Evolutionary conservation across 2,329 filamentous ascomycete genomes (phyloP).

Genomic region (Acarospora socialis): DNA sequence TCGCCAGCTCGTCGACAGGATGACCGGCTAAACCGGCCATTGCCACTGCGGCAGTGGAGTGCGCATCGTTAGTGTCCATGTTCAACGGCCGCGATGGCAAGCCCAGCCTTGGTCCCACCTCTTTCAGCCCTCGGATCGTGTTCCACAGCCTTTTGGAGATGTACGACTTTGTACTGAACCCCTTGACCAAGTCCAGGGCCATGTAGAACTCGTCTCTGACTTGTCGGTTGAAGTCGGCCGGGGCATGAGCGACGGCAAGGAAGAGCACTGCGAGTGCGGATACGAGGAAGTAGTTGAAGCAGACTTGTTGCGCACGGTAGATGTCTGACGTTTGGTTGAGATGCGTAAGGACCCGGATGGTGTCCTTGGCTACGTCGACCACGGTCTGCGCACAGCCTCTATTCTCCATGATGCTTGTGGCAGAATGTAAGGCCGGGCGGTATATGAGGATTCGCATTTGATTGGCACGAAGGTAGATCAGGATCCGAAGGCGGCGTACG

Average conservation of each 20-base stretch:
- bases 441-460: constrained; percentile 85
- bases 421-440: constrained; percentile 72
- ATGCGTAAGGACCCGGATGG: constrained; percentile 44
- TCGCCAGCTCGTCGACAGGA: constrained; percentile 41
- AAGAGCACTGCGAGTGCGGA: constrained; percentile 50
- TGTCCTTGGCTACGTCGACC: constrained; percentile 51
- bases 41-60: constrained; percentile 47
- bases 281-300: constrained; percentile 54
- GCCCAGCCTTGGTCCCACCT: constrained; percentile 47
- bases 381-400: constrained; percentile 56
- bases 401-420: constrained; percentile 68
- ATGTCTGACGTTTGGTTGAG: constrained; percentile 49
- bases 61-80: constrained; percentile 36
- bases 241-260: constrained; percentile 49
- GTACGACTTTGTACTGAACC: constrained; percentile 46
- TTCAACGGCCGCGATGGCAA: constrained; percentile 24
- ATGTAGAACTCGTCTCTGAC: constrained; percentile 55
- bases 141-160: constrained; percentile 50
- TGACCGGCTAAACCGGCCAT: constrained; percentile 53
- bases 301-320: constrained; percentile 47
- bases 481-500: constrained; percentile 59
- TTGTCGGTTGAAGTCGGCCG: constrained; percentile 42
- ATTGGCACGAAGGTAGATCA: constrained; percentile 75
- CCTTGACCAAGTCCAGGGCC: constrained; percentile 49
- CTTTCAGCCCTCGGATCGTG: constrained; percentile 48